Conservation (phyloP, 176 grass and related monocot genomes). For the Hordeum vulgare region DNA sequence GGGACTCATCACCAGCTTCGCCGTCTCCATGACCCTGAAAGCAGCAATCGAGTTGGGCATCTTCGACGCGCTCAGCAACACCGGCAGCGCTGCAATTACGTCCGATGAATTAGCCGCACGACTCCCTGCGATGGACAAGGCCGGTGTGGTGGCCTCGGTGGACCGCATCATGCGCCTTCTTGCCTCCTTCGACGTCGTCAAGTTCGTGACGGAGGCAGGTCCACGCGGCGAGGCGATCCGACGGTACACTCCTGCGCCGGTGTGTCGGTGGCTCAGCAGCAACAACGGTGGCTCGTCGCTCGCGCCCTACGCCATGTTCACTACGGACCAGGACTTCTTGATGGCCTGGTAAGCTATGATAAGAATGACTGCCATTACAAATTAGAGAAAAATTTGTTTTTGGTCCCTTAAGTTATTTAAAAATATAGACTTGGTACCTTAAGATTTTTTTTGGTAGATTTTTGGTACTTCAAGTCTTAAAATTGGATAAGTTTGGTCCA, state of each 20-base stretch:
- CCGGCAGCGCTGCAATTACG: neutral
- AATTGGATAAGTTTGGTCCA: too few species aligned
- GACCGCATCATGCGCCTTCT: neutral
- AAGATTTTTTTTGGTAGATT: too few species aligned
- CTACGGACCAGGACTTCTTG: neutral
- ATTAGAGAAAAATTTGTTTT: too few species aligned
- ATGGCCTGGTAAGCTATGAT: neutral
- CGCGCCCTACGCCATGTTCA: neutral
- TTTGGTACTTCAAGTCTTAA: too few species aligned
- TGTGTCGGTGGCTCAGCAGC: neutral
- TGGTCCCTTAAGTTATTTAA: too few species aligned
- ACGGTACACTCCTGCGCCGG: neutral
- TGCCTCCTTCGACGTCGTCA: neutral
- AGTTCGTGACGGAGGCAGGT: neutral
- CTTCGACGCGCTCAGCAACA: neutral
- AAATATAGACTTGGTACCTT: too few species aligned
- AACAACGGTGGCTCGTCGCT: neutral
- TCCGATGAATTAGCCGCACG: neutral
- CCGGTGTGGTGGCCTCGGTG: neutral
- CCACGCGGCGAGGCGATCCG: neutral
- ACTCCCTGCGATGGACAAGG: neutral
- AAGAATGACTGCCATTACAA: too few species aligned
- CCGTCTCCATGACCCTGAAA: neutral
- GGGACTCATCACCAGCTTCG: neutral
- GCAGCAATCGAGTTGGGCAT: neutral